Base-by-base conservation (phyloP, 2,329 filamentous ascomycete species). In the Penicillium thymicola region DNA sequence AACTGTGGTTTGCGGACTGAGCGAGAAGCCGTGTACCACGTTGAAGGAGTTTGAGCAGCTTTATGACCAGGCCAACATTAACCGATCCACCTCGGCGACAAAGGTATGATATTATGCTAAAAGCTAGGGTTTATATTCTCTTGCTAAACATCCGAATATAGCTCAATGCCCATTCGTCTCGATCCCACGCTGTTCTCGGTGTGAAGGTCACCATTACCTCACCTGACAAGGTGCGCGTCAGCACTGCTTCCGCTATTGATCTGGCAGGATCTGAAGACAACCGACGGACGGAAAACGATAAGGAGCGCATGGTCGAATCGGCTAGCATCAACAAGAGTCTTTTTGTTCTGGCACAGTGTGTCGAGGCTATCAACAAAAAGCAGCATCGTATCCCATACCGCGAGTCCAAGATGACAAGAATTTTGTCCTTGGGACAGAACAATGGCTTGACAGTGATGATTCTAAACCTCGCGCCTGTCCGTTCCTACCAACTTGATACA, bases 291-390 rank as follows among this genome's bases (percentile, higher is more conserved):
- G 93, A 96, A 51, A 97, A 97, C 73, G 91, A 88, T 67, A 94
- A 92, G 72, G 92, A 96, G 73, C 84, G 93, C 27, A 80, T 97
- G 71, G 85, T 96, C n/a, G 93, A 97, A 75, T 96, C 92, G 38
- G 92, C 93, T 0, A 93, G 90, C 68, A 97, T 97, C 79, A 97
- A 97, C 82, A 97, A 97, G 78, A 95, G 90, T 61, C 81, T 97
- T 7, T 97, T 97, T 68, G 92, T 97, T 18, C 78, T 97, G 47
- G 93, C 91, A 42, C 92, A 96, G 72, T 97, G 93, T 67, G 93
- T 97, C 51, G 93, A 97, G 71, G 93, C 93, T 54, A 97, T 97
- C 70, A 89, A 89, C 68, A 85, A 85, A 70, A 87, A 87, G 67
- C 83, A 86, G 58, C 73, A 75, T 65, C 85, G 93, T 34, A 93